These are phyloP conservation scores for Encephalitozoon intestinalis DNA, from an alignment of 371 early-diverging fungal species.

Conservation along the genomic window DNA sequence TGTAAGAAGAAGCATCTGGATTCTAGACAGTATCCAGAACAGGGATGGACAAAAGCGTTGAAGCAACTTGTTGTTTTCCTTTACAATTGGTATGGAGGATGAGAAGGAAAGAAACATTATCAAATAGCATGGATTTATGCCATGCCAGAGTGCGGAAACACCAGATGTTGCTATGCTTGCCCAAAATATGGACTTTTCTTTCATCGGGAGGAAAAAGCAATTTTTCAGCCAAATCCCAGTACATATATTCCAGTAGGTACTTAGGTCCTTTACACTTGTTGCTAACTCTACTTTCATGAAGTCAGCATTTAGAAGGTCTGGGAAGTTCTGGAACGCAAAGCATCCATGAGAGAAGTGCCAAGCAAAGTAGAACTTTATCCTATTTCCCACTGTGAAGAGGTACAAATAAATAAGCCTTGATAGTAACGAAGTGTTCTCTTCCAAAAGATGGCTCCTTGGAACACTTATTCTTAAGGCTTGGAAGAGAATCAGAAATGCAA, in stretches of 20 bases:
- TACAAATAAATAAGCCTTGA: constrained; percentile 20
- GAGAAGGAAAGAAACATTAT: constrained; percentile 47
- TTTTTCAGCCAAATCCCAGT: constrained; percentile 44
- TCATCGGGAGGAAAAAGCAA: constrained; percentile 39
- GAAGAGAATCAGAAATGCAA: constrained; percentile 18
- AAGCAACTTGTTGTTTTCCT: constrained; percentile 23
- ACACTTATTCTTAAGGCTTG: background rate
- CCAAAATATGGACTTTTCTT: constrained; percentile 5
- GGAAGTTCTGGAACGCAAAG: constrained; percentile 26
- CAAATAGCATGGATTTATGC: constrained; percentile 41
- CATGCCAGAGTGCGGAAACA: constrained; percentile 50
- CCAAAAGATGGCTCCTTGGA: background rate
- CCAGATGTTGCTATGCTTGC: constrained; percentile 42
- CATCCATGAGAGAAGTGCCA: constrained; percentile 48
- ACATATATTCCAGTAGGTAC: constrained; percentile 47
- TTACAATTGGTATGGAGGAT: constrained; percentile 21
- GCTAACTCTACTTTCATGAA: constrained; percentile 47
- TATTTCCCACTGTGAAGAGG: constrained; percentile 23
- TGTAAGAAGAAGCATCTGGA: constrained; percentile 42
- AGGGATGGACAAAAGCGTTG: background rate
- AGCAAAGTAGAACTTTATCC: constrained; percentile 48
- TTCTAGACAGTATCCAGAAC: constrained; percentile 9
- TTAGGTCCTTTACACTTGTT: constrained; percentile 38
- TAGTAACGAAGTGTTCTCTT: background rate
- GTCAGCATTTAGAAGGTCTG: constrained; percentile 34